Conservation (phyloP, 441 rosid genomes). For the Populus hybrid region DNA sequence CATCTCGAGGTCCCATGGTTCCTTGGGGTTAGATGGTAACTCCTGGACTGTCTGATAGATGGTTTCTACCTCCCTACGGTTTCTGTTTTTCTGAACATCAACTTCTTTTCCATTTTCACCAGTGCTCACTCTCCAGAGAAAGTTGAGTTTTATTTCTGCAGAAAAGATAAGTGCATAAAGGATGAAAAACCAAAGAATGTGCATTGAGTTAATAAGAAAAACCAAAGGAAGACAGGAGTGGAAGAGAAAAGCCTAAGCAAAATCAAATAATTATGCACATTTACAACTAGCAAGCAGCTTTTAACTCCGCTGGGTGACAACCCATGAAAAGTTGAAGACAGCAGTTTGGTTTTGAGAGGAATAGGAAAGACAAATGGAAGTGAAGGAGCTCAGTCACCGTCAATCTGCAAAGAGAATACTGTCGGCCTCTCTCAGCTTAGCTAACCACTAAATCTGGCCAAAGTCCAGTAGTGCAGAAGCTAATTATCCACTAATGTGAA, state of each 20-base stretch:
- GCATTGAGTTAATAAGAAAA: slow-evolving; percentile 9
- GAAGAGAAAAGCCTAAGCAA: not conserved
- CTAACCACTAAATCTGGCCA: not conserved
- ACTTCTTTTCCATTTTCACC: slow-evolving; percentile 96
- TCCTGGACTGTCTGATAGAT: slow-evolving; percentile 43
- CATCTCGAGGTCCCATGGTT: slow-evolving; percentile 97
- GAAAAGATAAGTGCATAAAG: slow-evolving; percentile 27
- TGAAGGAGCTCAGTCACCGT: not conserved
- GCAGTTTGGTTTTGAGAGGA: not conserved
- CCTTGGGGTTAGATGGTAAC: slow-evolving; percentile 86
- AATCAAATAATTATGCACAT: slow-evolving; percentile 7
- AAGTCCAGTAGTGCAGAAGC: not conserved
- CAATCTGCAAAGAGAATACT: not conserved
- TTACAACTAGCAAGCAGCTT: too few relatives aligned
- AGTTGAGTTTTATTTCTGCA: slow-evolving; percentile 67
- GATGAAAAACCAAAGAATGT: slow-evolving; percentile 21
- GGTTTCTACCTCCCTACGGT: slow-evolving; percentile 83
- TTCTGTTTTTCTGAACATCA: slow-evolving; percentile 78
- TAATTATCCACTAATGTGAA: not conserved
- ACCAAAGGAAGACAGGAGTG: not conserved
- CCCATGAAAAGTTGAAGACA: not conserved
- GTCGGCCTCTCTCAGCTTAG: slow-evolving; percentile 11
- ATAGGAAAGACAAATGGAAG: not conserved
- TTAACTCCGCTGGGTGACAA: not conserved
- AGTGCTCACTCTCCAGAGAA: slow-evolving; percentile 65